Evolutionary conservation across 441 rosid species (phyloP).

Genomic region (Breynia disticha): DNA sequence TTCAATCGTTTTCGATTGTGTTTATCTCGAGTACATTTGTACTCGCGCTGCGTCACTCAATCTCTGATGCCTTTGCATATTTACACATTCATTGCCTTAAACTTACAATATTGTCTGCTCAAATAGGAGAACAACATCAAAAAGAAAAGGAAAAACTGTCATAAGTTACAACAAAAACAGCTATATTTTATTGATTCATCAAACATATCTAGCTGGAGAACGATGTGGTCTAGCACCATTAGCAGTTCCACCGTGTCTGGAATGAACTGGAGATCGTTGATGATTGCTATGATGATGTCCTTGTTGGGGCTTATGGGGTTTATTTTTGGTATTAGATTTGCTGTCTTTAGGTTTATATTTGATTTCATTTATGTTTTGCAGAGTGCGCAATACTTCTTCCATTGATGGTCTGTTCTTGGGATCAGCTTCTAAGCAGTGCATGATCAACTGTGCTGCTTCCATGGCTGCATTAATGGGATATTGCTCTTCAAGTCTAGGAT

Average conservation of each 20-base stretch:
- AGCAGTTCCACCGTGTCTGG: slow-evolving; percentile 3
- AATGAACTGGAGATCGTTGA: background rate
- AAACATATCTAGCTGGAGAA: background rate
- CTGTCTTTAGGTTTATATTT: slow-evolving; percentile 26
- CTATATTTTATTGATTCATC: no score
- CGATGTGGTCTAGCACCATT: background rate
- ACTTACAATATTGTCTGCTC: background rate
- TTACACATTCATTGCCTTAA: background rate
- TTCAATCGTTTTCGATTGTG: no score
- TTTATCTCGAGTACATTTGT: no score
- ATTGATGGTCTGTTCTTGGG: slow-evolving; percentile 62
- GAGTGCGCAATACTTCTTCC: slow-evolving; percentile 43
- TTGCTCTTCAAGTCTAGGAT: slow-evolving; percentile 41
- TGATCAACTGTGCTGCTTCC: slow-evolving; percentile 38
- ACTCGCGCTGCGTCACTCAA: no score
- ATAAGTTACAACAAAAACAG: no score
- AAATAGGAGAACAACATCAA: no score
- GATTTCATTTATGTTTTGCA: slow-evolving; percentile 27
- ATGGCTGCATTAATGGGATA: slow-evolving; percentile 48
- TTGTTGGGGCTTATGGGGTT: background rate
- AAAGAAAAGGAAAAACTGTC: no score
- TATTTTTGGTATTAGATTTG: slow-evolving; percentile 2
- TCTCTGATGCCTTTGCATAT: background rate
- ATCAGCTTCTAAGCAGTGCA: slow-evolving; percentile 48
- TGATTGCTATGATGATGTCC: background rate